Conservation (phyloP, 1,284 basidiomycete species). For the Exobasidium cylindrosporum region DNA sequence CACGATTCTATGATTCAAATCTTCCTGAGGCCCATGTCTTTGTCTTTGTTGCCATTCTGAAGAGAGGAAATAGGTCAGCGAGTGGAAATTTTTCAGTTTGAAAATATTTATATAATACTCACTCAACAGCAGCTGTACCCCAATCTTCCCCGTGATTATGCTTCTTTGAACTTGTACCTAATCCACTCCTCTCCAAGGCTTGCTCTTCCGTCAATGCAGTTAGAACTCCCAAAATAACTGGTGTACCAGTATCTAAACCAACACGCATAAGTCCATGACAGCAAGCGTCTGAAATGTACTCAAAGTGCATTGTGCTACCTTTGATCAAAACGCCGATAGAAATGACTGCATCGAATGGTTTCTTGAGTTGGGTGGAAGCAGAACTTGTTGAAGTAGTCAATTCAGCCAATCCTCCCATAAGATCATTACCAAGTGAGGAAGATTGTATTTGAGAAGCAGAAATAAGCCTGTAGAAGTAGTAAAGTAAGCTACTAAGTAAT, state of each 20-base stretch:
- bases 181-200: constrained; percentile 83
- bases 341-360: constrained; percentile 77
- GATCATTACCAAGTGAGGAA: constrained; percentile 67
- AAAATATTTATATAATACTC: constrained; percentile 17
- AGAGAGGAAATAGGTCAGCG: not conserved
- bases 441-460: constrained; percentile 78
- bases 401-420: constrained; percentile 64
- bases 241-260: constrained; percentile 86
- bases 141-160: constrained; percentile 97
- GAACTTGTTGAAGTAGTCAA: constrained; percentile 18
- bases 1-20: constrained; percentile 18
- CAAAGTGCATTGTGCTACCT: constrained; percentile 58
- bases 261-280: constrained; percentile 90
- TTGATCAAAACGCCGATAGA: constrained; percentile 97
- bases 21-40: constrained; percentile 38
- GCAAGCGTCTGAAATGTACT: constrained; percentile 89
- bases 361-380: not conserved
- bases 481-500: too few relatives aligned
- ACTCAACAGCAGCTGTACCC: constrained; percentile 88
- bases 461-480: constrained; percentile 74
- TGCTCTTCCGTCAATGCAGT: constrained; percentile 91
- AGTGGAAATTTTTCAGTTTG: not conserved
- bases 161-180: constrained; percentile 64
- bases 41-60: constrained; percentile 48
- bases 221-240: constrained; percentile 93